Base-by-base conservation (phyloP, 1,284 basidiomycete genomes). In the Cutaneotrichosporon cutaneum region DNA sequence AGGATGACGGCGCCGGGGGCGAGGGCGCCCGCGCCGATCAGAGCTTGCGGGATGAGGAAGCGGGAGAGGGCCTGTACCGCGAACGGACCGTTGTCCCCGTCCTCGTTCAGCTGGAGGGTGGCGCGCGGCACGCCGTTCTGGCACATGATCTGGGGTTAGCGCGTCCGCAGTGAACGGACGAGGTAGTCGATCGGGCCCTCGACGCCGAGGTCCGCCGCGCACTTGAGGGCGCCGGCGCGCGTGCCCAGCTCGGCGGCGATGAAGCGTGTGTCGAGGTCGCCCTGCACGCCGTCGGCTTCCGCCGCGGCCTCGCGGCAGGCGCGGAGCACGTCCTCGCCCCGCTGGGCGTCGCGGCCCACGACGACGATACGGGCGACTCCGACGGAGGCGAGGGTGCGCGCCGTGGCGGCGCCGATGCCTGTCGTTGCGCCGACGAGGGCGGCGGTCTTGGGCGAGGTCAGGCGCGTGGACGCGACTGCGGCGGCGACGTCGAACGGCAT, bases 21-120 rank as follows among this genome's bases (percentile, higher is more conserved):
- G 14, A 50, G 48, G 9, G 27, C 48, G 27, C 48, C 13, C n/a
- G 7, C 13, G 5, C 4, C 8, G 48, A 27, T 27, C n/a, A 50
- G 48, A 14, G 18, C 18, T 11, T 50, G 26, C n/a, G 26, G 18
- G 48, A 50, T 13, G 27, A 50, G 26, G 48, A 50, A 50, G 48
- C 48, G 48, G 27, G 48, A 50, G 48, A 50, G 48, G 27, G 26
- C 48, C 48, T 50, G 48, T 9, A 30, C 26, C 11, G 48, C 48
- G 27, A 50, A 50, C 13, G 26, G 11, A 4, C 6, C 14, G 16
- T n/a, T n/a, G 48, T 50, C 27, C 16, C 48, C 48, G 48, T 50
- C 48, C 8, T 7, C 48, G 27, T 50, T 50, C 2, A 30, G 14
- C 48, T 27, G 18, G 48, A 50, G 6, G 13, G 24, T 27, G 14